Evolutionary conservation across 1,139 yeast species (phyloP), one percentile per base, ranked within the genome.

Genomic region (Tardiomyces blankii): DNA sequence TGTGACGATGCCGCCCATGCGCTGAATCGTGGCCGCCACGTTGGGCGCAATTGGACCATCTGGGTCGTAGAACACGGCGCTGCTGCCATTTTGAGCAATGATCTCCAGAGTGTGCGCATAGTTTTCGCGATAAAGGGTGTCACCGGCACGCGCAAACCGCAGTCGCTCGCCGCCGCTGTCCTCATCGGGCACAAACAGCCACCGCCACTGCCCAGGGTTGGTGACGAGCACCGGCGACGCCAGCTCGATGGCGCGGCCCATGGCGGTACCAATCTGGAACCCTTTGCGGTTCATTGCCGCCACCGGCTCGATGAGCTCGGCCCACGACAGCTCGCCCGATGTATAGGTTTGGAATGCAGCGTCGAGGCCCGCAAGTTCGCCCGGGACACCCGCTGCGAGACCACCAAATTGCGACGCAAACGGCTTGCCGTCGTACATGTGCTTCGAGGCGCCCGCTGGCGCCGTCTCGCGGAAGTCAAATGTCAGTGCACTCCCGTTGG

Each of bases 391-490:
- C 16, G 80, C 78, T 0, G 96, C 87, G 21, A 86, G 67, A 0
- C 96, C 97, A 2, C 96, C 97, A 18, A 80, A 65, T 54, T 77
- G 75, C 0, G 95, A 75, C 14, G 71, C 64, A 43, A 64, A 66
- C n/a, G 67, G 65, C 35, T 67, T 55, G 2, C 58, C 67, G 39
- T 70, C 67, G 60, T 68, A 89, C 95, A 89, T 87, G 51, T 81
- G 70, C 52, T 75, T 74, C 54, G 67, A 67, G 2, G 93, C 78
- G 4, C 48, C 55, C 2, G 60, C 66, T 0, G 97, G 97, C 0
- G 97, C 96, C 68, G 74, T 75, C 63, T 91, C 98, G 51, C 97
- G 68, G 39, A 94, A 94, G 65, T 91, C 95, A 39, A 88, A 78
- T 30, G 80, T 69, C n/a, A 81, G 53, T 6, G 79, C 73, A 1